Evolutionary conservation across 495 filamentous ascomycete genomes (phyloP).

Genomic region (Penicillium malachiteum): DNA sequence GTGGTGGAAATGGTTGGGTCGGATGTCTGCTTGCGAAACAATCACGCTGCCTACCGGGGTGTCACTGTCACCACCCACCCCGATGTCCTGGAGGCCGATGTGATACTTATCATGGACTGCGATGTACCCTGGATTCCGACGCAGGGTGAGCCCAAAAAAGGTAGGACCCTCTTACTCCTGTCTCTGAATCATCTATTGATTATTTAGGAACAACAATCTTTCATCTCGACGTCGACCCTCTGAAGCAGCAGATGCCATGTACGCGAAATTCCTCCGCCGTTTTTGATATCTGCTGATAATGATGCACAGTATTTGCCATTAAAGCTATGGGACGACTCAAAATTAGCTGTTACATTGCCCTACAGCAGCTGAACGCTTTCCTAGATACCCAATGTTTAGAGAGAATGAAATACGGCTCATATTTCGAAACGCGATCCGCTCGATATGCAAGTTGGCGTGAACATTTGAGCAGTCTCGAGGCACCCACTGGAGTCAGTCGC

Average conservation of each 20-base stretch:
- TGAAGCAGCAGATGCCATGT: conserved; percentile 77
- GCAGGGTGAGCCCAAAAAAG: conserved; percentile 42
- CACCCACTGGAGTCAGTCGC: conserved; percentile 3
- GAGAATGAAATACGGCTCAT: conserved; percentile 1
- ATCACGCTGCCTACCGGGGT: conserved; percentile 69
- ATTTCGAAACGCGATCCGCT: conserved; percentile 7
- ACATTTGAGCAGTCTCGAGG: conserved; percentile 2
- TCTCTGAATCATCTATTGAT: background rate
- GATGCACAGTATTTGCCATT: conserved; percentile 59
- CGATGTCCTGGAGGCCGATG: conserved; percentile 55
- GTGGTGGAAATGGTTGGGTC: conserved; percentile 84
- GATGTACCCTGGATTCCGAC: conserved; percentile 72
- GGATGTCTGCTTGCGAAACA: conserved; percentile 85
- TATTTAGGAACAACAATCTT: conserved; percentile 46
- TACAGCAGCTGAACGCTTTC: conserved; percentile 19
- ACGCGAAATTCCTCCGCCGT: background rate
- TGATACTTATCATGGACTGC: conserved; percentile 82
- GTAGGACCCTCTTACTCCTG: conserved; percentile 24
- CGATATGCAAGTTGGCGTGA: conserved; percentile 13
- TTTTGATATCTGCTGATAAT: background rate
- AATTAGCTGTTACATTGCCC: conserved; percentile 19
- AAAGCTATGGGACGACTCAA: conserved; percentile 48
- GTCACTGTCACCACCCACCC: conserved; percentile 58
- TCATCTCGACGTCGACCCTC: conserved; percentile 79
- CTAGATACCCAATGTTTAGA: conserved; percentile 11